Percentiles rank a stretch among this genome's conserved stretches.
These are phyloP conservation scores for Gonapodya prolifera DNA, from an alignment of 192 early-diverging fungal genomes.

Conservation along the genomic window DNA sequence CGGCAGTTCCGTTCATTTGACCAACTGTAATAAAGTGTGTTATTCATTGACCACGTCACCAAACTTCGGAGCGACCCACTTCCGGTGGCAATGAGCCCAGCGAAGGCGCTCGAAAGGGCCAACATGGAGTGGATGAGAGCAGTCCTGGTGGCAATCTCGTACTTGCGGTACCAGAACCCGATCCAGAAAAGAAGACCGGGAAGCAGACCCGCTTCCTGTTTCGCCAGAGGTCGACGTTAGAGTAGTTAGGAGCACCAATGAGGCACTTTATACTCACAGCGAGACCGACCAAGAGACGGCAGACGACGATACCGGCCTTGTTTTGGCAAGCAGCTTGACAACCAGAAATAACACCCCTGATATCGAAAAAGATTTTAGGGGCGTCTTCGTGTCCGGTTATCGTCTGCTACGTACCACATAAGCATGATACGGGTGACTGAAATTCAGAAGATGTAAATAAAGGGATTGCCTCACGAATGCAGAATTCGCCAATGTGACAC, in stretches of 20 bases:
- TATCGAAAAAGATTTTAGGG: no score
- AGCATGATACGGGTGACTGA: no score
- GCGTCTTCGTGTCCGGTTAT: no score
- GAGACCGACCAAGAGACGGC: not conserved
- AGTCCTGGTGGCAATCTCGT: not conserved
- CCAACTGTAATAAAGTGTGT: no score
- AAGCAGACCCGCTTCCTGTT: not conserved
- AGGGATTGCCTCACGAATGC: not conserved
- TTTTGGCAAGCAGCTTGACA: not conserved
- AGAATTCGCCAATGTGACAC: no score
- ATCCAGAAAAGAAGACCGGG: not conserved
- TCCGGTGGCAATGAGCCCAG: not conserved
- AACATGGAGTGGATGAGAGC: not conserved
- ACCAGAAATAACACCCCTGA: not conserved
- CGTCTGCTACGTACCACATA: no score
- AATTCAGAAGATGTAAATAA: not conserved
- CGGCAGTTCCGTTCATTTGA: not conserved
- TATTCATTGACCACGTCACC: no score
- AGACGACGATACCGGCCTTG: not conserved
- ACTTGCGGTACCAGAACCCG: not conserved
- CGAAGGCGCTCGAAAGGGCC: not conserved
- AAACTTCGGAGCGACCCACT: not conserved
- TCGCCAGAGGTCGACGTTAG: not conserved
- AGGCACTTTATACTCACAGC: not conserved
- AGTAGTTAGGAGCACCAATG: not conserved